These are phyloP conservation scores for Mycena vulgaris DNA, from an alignment of 768 basidiomycete genomes.

Conservation along the genomic window DNA sequence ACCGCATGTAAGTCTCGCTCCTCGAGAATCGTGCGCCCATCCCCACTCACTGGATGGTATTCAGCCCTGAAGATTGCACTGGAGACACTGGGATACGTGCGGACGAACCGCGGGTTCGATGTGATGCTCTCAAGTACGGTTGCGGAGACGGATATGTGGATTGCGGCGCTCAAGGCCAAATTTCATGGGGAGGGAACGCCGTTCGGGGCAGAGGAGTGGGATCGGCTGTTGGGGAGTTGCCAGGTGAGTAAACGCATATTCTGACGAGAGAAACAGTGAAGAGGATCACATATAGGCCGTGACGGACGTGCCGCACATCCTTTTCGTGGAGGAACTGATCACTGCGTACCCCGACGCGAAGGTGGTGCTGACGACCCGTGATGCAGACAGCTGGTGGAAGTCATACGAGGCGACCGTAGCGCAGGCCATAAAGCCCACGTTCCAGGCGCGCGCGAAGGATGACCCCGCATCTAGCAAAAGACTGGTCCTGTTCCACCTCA, in stretches of 20 bases:
- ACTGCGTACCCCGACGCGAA: neutral
- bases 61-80: neutral
- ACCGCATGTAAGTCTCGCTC: neutral
- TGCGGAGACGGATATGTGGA: neutral
- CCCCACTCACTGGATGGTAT: neutral
- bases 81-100: neutral
- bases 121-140: neutral
- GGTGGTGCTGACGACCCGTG: neutral
- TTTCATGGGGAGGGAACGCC: neutral
- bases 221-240: neutral
- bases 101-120: neutral
- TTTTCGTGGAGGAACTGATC: neutral
- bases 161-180: neutral
- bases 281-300: neutral
- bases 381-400: neutral
- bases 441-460: neutral
- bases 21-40: neutral
- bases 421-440: neutral
- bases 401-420: neutral
- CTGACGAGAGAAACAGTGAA: no score
- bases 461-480: no score
- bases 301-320: neutral
- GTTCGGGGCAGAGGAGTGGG: neutral
- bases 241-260: neutral
- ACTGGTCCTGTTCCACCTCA: neutral